Conservation (phyloP, 2,329 filamentous ascomycete species). For the Cercospora beticola region DNA sequence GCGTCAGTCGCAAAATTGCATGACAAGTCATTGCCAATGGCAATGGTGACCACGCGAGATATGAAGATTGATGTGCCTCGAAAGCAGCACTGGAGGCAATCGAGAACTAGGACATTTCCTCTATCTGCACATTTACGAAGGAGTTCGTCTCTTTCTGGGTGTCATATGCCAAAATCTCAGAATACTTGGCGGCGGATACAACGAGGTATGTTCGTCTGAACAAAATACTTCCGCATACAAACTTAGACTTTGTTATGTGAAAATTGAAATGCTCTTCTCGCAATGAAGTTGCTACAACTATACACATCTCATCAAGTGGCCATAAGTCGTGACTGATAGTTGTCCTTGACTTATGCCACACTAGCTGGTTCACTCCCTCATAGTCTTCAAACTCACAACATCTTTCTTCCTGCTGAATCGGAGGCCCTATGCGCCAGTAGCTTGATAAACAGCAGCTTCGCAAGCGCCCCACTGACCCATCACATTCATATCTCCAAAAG, state of each 20-base stretch:
- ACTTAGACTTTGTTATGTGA: background rate
- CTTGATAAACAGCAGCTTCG: conserved; percentile 33
- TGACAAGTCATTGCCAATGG: background rate
- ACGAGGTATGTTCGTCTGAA: background rate
- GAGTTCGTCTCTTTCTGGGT: background rate
- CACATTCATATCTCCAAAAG: conserved; percentile 35
- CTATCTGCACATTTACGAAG: background rate
- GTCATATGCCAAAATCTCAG: background rate
- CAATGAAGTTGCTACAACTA: background rate
- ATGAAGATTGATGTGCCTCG: background rate
- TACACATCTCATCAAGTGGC: background rate
- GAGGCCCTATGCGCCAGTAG: background rate
- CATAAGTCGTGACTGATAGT: background rate
- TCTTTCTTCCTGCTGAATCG: background rate
- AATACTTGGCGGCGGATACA: background rate
- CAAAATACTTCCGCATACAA: background rate
- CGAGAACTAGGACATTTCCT: background rate
- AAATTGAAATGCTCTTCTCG: background rate
- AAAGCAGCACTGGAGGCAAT: background rate
- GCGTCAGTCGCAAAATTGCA: background rate
- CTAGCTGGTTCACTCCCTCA: background rate
- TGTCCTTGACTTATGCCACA: background rate
- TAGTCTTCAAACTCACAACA: background rate
- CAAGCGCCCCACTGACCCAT: conserved; percentile 37
- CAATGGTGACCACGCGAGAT: background rate